Evolutionary conservation across 2,329 filamentous ascomycete genomes (phyloP), one percentile per base, ranked within the genome.

Genomic region (Dryadomyces quercivorus): DNA sequence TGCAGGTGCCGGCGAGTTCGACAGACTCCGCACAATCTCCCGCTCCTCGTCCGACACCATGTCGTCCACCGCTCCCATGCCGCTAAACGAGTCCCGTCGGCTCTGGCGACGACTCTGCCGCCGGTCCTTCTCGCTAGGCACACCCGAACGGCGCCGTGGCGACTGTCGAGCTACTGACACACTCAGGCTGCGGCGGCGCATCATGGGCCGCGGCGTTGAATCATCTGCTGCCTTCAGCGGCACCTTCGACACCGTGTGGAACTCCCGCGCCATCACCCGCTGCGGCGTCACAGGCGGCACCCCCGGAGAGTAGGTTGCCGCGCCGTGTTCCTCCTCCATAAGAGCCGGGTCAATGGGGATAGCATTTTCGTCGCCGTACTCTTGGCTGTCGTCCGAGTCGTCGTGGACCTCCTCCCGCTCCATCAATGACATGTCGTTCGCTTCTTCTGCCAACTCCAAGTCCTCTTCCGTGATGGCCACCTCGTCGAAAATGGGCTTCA

Each of bases 241-340:
- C 5, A 91, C 81, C 68, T 90, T 91, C 26, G 84, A 86, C 0
- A 87, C 82, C 0, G 87, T 91, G 65, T 86, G 80, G 58, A 85
- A 79, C n/a, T 75, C 72, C 54, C 74, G 73, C n/a, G 67, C 69
- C n/a, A 73, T 62, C 0, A 70, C 67, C 16, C 79, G 75, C 51
- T 75, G 69, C 0, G 84, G 84, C 1, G 84, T 86, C 8, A 73
- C 69, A 1, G 78, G 79, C 2, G 66, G 64, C 1, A 70, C 66
- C 44, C 54, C 64, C 40, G 56, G 64, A 56, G 54, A 56, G 36
- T 50, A 16, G 16, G 13, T 13, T 18, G 61, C 20, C 10, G 55
- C 16, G 60, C 56, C 59, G 22, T 13, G 18, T n/a, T 60, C 57
- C 16, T 58, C 52, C 9, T 54, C 58, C 10, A 72, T 57, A 36